Conservation (phyloP, 805 yeast species). For the Wickerhamomyces bovis region DNA sequence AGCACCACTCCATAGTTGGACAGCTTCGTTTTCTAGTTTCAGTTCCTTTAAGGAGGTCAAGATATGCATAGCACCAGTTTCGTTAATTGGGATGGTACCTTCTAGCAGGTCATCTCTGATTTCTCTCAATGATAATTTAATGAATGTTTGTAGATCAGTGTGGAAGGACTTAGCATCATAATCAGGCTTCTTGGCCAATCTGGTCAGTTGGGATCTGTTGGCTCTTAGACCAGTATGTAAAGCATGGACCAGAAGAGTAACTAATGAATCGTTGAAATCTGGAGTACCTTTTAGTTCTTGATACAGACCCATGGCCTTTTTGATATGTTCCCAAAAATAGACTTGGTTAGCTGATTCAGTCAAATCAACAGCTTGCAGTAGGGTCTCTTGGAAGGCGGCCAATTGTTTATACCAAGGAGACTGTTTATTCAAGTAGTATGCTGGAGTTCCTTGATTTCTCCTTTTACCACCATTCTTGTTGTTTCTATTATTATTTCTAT, state of each 20-base stretch:
- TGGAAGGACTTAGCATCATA: constrained; percentile 53
- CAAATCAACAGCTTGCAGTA: constrained; percentile 28
- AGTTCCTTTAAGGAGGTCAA: constrained; percentile 57
- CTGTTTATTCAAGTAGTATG: constrained; percentile 10
- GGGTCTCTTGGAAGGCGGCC: constrained; percentile 46
- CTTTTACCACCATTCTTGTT: constrained; percentile 13
- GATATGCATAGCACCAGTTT: constrained; percentile 51
- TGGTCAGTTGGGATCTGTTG: constrained; percentile 47
- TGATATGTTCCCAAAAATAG: constrained; percentile 47
- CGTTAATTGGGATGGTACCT: constrained; percentile 37
- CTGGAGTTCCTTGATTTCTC: constrained; percentile 11
- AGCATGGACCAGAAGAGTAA: constrained; percentile 43
- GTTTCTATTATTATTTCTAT: constrained; percentile 3
- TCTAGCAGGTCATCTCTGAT: constrained; percentile 45
- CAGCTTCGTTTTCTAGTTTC: constrained; percentile 55
- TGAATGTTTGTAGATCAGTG: constrained; percentile 44
- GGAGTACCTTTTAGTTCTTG: constrained; percentile 41
- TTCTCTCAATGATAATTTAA: constrained; percentile 45
- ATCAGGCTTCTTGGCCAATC: constrained; percentile 53
- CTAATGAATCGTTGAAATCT: constrained; percentile 40
- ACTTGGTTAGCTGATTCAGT: constrained; percentile 36
- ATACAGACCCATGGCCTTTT: constrained; percentile 44
- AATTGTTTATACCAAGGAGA: constrained; percentile 47
- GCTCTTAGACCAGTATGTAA: constrained; percentile 52
- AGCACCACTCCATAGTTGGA: constrained; percentile 65